Evolutionary conservation across 2,329 filamentous ascomycete genomes (phyloP).

Genomic region (Botrytis sinoallii): DNA sequence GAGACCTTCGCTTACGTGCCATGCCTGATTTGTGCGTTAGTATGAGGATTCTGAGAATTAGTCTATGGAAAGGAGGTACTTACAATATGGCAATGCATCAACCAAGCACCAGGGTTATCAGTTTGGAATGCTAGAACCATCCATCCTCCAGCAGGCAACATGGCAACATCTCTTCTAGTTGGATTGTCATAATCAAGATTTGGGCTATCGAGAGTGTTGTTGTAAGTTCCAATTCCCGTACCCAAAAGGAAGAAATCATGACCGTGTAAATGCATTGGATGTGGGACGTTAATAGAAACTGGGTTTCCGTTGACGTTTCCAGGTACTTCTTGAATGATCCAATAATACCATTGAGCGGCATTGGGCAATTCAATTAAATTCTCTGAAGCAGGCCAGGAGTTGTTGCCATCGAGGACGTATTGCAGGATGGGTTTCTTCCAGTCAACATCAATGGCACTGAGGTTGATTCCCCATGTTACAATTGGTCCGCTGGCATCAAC

Average conservation of each 20-base stretch:
- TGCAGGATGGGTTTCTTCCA: constrained; percentile 44
- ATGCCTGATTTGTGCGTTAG: constrained; percentile 10
- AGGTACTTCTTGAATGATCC: constrained; percentile 22
- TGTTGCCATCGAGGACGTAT: constrained; percentile 34
- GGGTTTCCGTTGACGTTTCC: background rate
- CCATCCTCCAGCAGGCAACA: constrained; percentile 37
- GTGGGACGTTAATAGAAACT: constrained; percentile 28
- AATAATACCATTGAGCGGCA: constrained; percentile 22
- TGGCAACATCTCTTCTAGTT: constrained; percentile 49
- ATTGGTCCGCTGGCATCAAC: constrained; percentile 17
- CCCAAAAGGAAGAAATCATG: constrained; percentile 44
- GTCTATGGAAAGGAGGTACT: background rate
- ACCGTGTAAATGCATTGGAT: constrained; percentile 47
- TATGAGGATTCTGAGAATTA: too few species aligned
- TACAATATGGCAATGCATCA: constrained; percentile 31
- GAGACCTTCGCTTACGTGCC: constrained; percentile 16
- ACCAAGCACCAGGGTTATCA: constrained; percentile 40
- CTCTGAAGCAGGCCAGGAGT: constrained; percentile 19
- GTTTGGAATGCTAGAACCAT: constrained; percentile 26
- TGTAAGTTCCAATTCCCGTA: constrained; percentile 25
- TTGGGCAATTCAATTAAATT: constrained; percentile 24
- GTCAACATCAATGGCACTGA: constrained; percentile 38
- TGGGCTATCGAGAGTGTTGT: constrained; percentile 1
- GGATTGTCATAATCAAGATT: constrained; percentile 41
- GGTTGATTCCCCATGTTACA: constrained; percentile 21